phyloP scores from a whole-genome alignment of 1,139 yeast species.

The Debaryomyces psychrophilus region DNA sequence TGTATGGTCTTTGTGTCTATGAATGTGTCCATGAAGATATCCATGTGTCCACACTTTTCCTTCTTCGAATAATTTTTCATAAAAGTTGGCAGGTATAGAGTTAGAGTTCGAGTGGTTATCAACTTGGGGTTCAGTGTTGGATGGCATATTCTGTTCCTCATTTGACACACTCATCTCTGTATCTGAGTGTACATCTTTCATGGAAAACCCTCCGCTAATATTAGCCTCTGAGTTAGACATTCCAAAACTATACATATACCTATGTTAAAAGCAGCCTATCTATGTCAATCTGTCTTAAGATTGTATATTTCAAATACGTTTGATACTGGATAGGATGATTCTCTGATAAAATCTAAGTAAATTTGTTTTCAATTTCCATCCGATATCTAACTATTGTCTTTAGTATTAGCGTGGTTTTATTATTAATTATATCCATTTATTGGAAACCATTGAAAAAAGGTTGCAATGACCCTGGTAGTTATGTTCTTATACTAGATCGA shows the following conservation, averaged over 20 bases:
- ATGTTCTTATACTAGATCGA: constrained; percentile 5
- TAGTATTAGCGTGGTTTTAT: background rate
- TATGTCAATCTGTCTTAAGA: background rate
- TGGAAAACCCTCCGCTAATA: background rate
- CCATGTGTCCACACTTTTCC: constrained; percentile 43
- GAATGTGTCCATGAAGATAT: constrained; percentile 70
- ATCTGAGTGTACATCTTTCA: background rate
- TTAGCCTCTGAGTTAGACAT: background rate
- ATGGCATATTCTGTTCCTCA: background rate
- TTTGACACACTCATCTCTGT: background rate
- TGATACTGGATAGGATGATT: background rate
- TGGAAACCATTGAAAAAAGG: constrained; percentile 4
- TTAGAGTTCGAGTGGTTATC: constrained; percentile 3
- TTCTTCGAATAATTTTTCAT: constrained; percentile 12
- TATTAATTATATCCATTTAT: background rate
- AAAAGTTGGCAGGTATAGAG: constrained; percentile 10
- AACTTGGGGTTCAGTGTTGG: background rate
- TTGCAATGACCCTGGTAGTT: constrained; percentile 30
- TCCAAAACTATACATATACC: background rate
- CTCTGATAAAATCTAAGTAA: background rate
- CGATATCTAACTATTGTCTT: background rate
- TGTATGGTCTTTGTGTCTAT: constrained; percentile 63
- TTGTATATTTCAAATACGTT: background rate
- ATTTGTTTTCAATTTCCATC: background rate
- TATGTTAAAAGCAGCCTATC: background rate